These are phyloP conservation scores for Alnus glutinosa DNA, from an alignment of 306 rosid genomes.

Conservation along the genomic window DNA sequence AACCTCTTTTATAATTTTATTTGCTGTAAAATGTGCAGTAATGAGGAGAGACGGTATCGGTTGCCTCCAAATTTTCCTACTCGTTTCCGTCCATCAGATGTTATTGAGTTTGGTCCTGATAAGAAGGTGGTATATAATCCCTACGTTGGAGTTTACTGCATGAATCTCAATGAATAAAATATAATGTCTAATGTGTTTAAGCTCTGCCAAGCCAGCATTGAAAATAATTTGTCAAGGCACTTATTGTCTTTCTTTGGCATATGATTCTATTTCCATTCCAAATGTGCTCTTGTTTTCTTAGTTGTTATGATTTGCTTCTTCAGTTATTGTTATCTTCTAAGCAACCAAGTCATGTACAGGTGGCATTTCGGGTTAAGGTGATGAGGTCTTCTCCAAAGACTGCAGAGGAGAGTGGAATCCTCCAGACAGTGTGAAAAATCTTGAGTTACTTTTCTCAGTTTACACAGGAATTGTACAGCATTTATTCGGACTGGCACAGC, in stretches of 20 bases:
- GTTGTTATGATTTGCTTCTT: slow-evolving; percentile 9
- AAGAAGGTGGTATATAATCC: slow-evolving; percentile 50
- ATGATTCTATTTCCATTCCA: not conserved
- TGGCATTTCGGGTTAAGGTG: slow-evolving; percentile 73
- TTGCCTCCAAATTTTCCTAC: slow-evolving; percentile 58
- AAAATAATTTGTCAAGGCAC: not conserved
- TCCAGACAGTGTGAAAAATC: slow-evolving; percentile 38
- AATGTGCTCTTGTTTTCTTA: not conserved
- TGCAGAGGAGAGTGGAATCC: slow-evolving; percentile 34
- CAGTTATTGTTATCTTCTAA: slow-evolving; percentile 6
- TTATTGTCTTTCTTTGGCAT: not conserved
- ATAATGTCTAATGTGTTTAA: not conserved
- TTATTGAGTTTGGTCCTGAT: slow-evolving; percentile 75
- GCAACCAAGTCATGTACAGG: slow-evolving; percentile 50
- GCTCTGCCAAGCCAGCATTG: not conserved
- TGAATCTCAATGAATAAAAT: not conserved
- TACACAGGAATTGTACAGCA: slow-evolving; percentile 55
- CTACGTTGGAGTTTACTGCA: not conserved
- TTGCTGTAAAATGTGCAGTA: slow-evolving; percentile 43
- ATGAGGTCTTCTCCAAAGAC: slow-evolving; percentile 41
- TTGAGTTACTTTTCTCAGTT: slow-evolving; percentile 1
- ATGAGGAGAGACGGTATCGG: slow-evolving; percentile 63
- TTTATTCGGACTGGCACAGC: slow-evolving; percentile 24
- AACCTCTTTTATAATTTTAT: not conserved
- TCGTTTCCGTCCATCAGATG: slow-evolving; percentile 66